phyloP scores from a whole-genome alignment of 2,329 filamentous ascomycete species.

The Botrytis hyacinthi region DNA sequence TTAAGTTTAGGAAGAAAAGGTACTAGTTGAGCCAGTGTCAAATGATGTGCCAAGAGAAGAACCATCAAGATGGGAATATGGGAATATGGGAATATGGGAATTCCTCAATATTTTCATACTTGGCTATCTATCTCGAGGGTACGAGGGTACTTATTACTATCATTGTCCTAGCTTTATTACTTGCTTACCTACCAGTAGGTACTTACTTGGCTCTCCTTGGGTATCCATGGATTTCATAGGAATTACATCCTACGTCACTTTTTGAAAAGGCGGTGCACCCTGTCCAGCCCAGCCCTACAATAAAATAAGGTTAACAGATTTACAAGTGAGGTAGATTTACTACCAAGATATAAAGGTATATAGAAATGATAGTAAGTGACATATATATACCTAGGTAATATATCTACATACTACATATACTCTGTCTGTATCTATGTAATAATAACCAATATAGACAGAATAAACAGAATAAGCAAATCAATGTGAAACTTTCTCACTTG shows the following conservation, averaged over 20 bases:
- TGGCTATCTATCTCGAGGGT: no score
- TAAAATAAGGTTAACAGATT: background rate
- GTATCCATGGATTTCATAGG: no score
- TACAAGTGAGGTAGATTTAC: background rate
- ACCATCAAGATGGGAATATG: background rate
- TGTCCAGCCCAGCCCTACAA: background rate
- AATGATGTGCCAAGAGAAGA: background rate
- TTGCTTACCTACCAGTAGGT: background rate
- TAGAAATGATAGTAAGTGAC: no score
- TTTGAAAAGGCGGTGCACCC: background rate
- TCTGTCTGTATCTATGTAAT: no score
- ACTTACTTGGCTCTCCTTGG: no score
- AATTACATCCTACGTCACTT: constrained; percentile 7
- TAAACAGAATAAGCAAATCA: background rate
- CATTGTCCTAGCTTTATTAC: background rate
- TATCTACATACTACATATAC: no score
- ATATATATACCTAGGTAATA: no score
- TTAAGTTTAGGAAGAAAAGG: background rate
- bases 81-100: background rate
- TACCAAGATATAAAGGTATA: background rate
- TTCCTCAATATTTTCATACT: background rate
- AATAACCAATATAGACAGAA: no score
- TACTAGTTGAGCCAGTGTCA: background rate
- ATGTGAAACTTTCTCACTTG: background rate
- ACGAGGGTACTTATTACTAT: no score